Evolutionary conservation across 768 basidiomycete genomes (phyloP).

Genomic region (Tephrocybe sp.): DNA sequence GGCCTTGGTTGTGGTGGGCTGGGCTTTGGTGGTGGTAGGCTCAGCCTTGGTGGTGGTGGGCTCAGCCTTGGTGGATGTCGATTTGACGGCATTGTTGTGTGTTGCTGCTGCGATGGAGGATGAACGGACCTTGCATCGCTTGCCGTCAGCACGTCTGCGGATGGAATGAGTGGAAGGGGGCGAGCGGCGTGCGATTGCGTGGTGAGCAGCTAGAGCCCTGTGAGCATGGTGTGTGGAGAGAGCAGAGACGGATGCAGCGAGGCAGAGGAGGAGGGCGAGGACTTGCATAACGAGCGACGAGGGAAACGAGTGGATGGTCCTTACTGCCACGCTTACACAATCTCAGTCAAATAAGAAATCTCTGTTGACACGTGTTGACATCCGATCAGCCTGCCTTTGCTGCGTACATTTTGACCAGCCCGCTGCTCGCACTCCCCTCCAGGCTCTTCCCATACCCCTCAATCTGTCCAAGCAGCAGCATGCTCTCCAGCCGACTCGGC

Average conservation of each 20-base stretch:
- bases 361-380: constrained; percentile 13
- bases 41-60: too few relatives aligned
- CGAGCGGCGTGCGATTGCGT: constrained; percentile 31
- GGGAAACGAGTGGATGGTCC: constrained; percentile 10
- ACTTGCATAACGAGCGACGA: constrained; percentile 17
- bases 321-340: background rate
- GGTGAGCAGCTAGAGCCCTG: constrained; percentile 43
- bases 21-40: too few relatives aligned
- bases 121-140: constrained; percentile 36
- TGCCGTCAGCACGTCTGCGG: constrained; percentile 29
- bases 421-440: constrained; percentile 56
- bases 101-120: constrained; percentile 20
- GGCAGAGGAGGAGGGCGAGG: constrained; percentile 19
- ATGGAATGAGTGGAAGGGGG: constrained; percentile 18
- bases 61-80: too few relatives aligned
- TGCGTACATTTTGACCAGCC: constrained; percentile 86
- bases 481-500: constrained; percentile 83
- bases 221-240: constrained; percentile 43
- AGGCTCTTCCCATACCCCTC: constrained; percentile 82
- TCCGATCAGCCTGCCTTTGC: constrained; percentile 36
- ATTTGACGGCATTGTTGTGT: too few relatives aligned
- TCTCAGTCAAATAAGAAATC: background rate
- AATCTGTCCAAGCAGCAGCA: constrained; percentile 83
- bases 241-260: constrained; percentile 36
- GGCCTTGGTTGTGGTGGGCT: too few relatives aligned